phyloP scores from a whole-genome alignment of 352 stramenopile species.

The Globisporangium cylindrosporum region DNA sequence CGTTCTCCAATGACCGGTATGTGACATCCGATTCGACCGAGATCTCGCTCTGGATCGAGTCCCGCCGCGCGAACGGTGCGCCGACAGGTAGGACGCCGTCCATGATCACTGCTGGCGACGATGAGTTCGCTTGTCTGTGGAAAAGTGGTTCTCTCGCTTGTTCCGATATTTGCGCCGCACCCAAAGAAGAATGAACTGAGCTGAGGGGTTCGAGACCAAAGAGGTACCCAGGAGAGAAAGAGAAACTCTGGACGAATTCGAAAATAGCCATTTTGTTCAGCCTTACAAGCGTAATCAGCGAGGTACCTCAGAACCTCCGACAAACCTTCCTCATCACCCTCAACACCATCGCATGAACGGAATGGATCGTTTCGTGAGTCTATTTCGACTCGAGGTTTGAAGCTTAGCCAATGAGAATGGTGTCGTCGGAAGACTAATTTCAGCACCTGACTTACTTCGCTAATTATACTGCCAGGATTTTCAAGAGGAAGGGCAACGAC shows the following conservation, averaged over 20 bases:
- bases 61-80: conserved; percentile 16
- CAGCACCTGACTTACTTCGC: background rate
- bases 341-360: background rate
- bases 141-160: background rate
- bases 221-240: background rate
- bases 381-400: background rate
- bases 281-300: background rate
- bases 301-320: background rate
- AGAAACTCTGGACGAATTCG: conserved; percentile 3
- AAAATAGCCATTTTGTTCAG: background rate
- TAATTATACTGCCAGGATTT: background rate
- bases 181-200: conserved; percentile 5
- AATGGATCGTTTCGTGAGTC: conserved; percentile 5
- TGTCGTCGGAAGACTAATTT: background rate
- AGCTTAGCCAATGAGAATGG: background rate
- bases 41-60: conserved; percentile 38
- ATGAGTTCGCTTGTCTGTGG: background rate
- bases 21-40: conserved; percentile 41
- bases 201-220: background rate
- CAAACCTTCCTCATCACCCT: background rate
- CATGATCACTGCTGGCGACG: conserved; percentile 2
- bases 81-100: conserved; percentile 17
- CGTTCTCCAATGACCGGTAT: conserved; percentile 47
- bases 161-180: conserved; percentile 1
- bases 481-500: background rate